phyloP scores from a whole-genome alignment of 2,329 filamentous ascomycete species.

The Sporothrix schenckii region DNA sequence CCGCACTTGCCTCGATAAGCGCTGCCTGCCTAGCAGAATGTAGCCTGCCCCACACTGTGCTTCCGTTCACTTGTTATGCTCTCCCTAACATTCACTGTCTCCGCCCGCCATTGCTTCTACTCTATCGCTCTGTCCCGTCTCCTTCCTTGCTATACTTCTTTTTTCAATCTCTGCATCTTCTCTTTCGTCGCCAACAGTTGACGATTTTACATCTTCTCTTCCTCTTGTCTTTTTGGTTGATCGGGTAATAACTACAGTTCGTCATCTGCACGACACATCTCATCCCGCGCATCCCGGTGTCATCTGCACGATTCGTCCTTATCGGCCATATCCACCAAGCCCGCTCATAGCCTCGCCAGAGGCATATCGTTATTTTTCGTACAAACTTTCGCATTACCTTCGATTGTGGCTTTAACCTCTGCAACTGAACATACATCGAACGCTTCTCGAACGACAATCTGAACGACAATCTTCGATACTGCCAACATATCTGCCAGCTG shows the following conservation, averaged over 20 bases:
- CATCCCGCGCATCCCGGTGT: background rate
- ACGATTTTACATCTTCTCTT: background rate
- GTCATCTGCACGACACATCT: background rate
- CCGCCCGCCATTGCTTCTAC: background rate
- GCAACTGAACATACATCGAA: too few species aligned
- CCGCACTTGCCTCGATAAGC: slow-evolving; percentile 21
- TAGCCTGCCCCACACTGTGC: slow-evolving; percentile 12
- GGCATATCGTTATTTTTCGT: background rate
- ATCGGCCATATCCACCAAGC: background rate
- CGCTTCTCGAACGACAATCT: background rate
- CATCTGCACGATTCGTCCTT: background rate
- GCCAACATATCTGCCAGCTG: too few species aligned
- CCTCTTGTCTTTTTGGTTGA: background rate
- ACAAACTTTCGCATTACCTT: too few species aligned
- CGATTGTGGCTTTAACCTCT: too few species aligned
- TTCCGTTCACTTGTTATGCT: background rate
- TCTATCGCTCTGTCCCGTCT: slow-evolving; percentile 17
- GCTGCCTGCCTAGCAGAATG: slow-evolving; percentile 16
- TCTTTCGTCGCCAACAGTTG: background rate
- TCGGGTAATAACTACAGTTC: background rate
- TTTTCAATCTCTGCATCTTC: background rate
- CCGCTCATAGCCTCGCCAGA: background rate
- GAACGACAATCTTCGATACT: background rate
- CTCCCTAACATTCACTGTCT: slow-evolving; percentile 26
- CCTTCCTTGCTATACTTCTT: slow-evolving; percentile 6